Conservation (phyloP, 306 rosid genomes). For the Trichosanthes cucumerina region DNA sequence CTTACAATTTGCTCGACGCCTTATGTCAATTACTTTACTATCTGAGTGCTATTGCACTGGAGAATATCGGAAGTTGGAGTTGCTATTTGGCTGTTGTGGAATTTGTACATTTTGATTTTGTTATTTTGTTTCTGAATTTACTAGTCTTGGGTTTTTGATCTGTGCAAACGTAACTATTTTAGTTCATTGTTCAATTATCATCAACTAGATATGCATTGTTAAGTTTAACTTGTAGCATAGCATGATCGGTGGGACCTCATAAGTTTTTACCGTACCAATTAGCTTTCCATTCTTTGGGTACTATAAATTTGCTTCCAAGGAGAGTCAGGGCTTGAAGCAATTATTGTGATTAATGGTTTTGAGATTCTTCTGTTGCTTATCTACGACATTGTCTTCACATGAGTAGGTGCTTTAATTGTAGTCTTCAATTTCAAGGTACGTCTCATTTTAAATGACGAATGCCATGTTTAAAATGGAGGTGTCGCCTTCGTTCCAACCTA, state of each 20-base stretch:
- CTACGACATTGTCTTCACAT: background rate
- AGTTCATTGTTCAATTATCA: background rate
- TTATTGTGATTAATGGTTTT: background rate
- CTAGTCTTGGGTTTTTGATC: background rate
- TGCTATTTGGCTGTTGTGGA: background rate
- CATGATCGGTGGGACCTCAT: background rate
- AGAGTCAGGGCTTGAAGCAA: background rate
- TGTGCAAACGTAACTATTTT: background rate
- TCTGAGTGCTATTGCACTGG: background rate
- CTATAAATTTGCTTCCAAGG: background rate
- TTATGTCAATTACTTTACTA: background rate
- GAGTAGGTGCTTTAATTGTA: background rate
- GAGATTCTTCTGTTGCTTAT: background rate
- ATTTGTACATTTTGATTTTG: background rate
- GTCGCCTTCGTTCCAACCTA: slow-evolving; percentile 5
- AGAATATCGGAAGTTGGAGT: background rate
- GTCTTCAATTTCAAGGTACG: background rate
- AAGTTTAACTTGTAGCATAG: background rate
- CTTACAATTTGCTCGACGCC: background rate
- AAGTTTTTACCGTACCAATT: background rate
- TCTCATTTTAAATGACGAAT: background rate
- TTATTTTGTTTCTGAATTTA: background rate
- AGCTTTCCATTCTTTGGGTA: background rate
- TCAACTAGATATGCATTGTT: background rate
- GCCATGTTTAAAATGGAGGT: background rate